Percentiles rank a stretch among this genome's conserved stretches.
These are phyloP conservation scores for Trametes cingulata DNA, from an alignment of 768 basidiomycete genomes.

Conservation along the genomic window DNA sequence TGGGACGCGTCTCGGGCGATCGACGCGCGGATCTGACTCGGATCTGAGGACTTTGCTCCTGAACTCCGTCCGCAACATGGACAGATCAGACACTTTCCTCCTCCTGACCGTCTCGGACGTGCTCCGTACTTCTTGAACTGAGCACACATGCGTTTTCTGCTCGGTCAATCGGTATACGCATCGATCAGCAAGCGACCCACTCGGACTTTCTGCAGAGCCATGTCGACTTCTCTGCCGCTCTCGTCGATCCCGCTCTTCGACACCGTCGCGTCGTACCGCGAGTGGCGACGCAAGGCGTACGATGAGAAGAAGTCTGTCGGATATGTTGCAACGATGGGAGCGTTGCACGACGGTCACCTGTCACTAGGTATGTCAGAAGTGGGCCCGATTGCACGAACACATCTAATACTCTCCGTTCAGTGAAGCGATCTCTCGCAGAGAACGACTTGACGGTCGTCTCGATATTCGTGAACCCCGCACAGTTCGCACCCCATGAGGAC, in stretches of 20 bases:
- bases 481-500: constrained; percentile 96
- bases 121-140: not conserved
- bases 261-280: constrained; percentile 59
- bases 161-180: not conserved
- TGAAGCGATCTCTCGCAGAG: constrained; percentile 68
- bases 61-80: not conserved
- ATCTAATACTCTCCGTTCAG: constrained; percentile 40
- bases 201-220: not conserved
- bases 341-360: constrained; percentile 91
- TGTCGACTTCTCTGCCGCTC: constrained; percentile 27
- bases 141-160: not conserved
- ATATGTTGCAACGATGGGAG: constrained; percentile 98
- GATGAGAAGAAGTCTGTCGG: constrained; percentile 70
- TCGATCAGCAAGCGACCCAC: not conserved
- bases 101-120: not conserved
- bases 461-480: constrained; percentile 97
- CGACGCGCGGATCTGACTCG: constrained; percentile 3
- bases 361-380: constrained; percentile 69
- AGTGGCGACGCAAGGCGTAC: constrained; percentile 73
- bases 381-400: not conserved
- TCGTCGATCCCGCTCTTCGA: constrained; percentile 51
- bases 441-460: constrained; percentile 91
- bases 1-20: not conserved
- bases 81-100: not conserved
- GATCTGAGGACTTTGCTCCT: constrained; percentile 13